These are phyloP conservation scores for Epicoccum sorghinum DNA, from an alignment of 2,329 filamentous ascomycete species.

Conservation along the genomic window DNA sequence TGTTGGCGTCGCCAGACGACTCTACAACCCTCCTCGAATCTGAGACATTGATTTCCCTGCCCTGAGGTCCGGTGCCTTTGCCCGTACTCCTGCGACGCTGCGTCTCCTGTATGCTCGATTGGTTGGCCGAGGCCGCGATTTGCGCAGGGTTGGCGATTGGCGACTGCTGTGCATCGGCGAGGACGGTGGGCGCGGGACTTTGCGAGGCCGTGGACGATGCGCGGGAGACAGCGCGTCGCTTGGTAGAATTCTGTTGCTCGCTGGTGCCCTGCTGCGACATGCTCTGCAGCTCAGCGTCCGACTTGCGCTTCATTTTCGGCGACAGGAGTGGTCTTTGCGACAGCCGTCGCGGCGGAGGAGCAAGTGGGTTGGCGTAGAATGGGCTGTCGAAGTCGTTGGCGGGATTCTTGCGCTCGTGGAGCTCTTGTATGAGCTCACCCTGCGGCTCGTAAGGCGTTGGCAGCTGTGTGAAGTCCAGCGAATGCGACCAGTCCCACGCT, in stretches of 20 bases:
- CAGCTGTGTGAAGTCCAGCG: slow-evolving; percentile 43
- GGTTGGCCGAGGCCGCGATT: slow-evolving; percentile 10
- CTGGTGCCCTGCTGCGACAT: slow-evolving; percentile 32
- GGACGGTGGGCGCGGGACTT: slow-evolving; percentile 22
- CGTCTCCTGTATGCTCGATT: slow-evolving; percentile 20
- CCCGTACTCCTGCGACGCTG: slow-evolving; percentile 32
- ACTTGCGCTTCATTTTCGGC: slow-evolving; percentile 47
- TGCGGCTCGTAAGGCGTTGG: slow-evolving; percentile 52
- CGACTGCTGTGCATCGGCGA: slow-evolving; percentile 26
- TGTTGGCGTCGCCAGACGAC: slow-evolving; percentile 36
- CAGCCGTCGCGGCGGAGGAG: slow-evolving; percentile 34
- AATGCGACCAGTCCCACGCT: slow-evolving; percentile 49
- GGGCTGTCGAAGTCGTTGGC: slow-evolving; percentile 50
- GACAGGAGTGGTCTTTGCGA: slow-evolving; percentile 29
- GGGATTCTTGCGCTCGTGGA: slow-evolving; percentile 34
- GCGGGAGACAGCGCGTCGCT: slow-evolving; percentile 42
- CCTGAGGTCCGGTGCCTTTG: slow-evolving; percentile 43
- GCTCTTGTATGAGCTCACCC: slow-evolving; percentile 52
- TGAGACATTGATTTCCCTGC: slow-evolving; percentile 43
- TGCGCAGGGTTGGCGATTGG: slow-evolving; percentile 27
- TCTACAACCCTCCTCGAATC: slow-evolving; percentile 39
- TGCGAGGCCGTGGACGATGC: slow-evolving; percentile 40
- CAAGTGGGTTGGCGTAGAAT: slow-evolving; percentile 28
- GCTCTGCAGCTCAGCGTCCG: slow-evolving; percentile 41
- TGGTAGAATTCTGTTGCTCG: slow-evolving; percentile 31